phyloP scores from a whole-genome alignment of 1,284 basidiomycete species.

The Neonothopanus nambi region DNA sequence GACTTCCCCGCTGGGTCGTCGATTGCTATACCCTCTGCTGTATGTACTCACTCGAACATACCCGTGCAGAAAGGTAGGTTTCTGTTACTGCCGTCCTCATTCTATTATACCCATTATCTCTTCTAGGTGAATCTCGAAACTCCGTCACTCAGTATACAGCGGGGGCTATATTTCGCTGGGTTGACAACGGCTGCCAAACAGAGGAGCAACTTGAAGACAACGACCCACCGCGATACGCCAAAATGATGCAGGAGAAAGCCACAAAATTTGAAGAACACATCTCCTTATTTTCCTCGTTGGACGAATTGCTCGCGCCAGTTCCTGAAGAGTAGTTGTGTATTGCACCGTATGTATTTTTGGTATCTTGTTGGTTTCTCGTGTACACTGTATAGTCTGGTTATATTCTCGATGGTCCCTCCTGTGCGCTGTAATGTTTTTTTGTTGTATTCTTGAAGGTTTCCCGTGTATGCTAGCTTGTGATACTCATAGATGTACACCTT shows the following conservation, averaged over 20 bases:
- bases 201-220: not conserved
- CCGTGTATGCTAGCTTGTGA: too few species aligned
- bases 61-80: too few species aligned
- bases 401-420: too few species aligned
- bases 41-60: constrained; percentile 1
- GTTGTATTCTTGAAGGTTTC: too few species aligned
- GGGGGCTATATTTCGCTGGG: constrained; percentile 1
- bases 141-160: constrained; percentile 10
- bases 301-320: constrained; percentile 1
- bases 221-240: not conserved
- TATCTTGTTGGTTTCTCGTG: too few species aligned
- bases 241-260: not conserved
- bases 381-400: too few species aligned
- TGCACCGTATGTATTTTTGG: too few species aligned
- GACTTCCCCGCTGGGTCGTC: constrained; percentile 2
- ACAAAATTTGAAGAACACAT: not conserved
- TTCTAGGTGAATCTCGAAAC: not conserved
- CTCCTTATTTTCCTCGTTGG: not conserved
- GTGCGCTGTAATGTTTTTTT: too few species aligned
- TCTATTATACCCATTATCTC: too few species aligned
- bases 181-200: not conserved
- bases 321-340: too few species aligned
- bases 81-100: too few species aligned
- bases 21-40: constrained; percentile 5
- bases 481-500: too few species aligned